Percentiles rank a stretch among this genome's conserved stretches.
Evolutionary conservation across 2,329 filamentous ascomycete genomes (phyloP).

Genomic region (Verticillium tricorpus): DNA sequence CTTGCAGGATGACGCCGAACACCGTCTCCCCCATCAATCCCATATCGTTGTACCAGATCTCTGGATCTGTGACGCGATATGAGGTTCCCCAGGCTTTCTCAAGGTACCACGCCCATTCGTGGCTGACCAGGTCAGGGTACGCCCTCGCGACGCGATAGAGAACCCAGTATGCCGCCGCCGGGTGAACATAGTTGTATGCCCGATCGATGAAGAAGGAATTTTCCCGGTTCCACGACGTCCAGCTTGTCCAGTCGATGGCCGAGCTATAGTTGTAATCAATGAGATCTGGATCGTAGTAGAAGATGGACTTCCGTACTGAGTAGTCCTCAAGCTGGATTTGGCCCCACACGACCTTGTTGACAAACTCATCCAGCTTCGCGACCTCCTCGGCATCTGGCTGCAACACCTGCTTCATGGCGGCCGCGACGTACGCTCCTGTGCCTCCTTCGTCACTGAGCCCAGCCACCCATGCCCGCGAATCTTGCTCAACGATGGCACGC

Average conservation of each 20-base stretch:
- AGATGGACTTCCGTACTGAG: slow-evolving; percentile 49
- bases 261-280: slow-evolving; percentile 40
- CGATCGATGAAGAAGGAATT: slow-evolving; percentile 41
- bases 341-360: slow-evolving; percentile 45
- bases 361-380: slow-evolving; percentile 47
- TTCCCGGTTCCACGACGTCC: slow-evolving; percentile 46
- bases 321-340: slow-evolving; percentile 42
- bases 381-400: slow-evolving; percentile 46
- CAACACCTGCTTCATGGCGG: slow-evolving; percentile 48
- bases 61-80: slow-evolving; percentile 28
- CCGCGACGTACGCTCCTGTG: slow-evolving; percentile 50
- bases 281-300: slow-evolving; percentile 47
- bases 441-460: slow-evolving; percentile 58
- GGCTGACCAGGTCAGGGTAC: slow-evolving; percentile 36
- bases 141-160: slow-evolving; percentile 49
- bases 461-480: slow-evolving; percentile 51
- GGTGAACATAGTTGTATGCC: slow-evolving; percentile 57
- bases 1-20: slow-evolving; percentile 46
- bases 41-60: slow-evolving; percentile 37
- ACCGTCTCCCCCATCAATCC: slow-evolving; percentile 59
- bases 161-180: slow-evolving; percentile 51
- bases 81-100: slow-evolving; percentile 48
- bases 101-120: slow-evolving; percentile 51
- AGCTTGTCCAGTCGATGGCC: slow-evolving; percentile 41
- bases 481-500: slow-evolving; percentile 36